Percentiles rank a stretch among this genome's conserved stretches.
Conservation (phyloP, 192 early-diverging fungal genomes). For the Coemansia sp. region DNA sequence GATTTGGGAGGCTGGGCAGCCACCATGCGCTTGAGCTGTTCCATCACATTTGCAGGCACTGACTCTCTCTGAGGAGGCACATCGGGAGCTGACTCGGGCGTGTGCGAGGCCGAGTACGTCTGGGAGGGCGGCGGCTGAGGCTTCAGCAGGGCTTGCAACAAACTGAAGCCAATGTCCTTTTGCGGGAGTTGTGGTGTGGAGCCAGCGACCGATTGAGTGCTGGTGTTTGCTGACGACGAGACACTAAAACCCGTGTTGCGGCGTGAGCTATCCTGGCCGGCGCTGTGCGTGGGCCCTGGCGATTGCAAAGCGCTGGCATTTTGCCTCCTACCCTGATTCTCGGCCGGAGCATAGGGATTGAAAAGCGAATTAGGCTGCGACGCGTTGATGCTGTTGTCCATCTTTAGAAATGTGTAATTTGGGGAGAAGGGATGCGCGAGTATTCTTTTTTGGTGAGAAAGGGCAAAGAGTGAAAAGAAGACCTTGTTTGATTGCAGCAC, state of each 20-base stretch:
- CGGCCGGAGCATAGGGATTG: conserved; percentile 19
- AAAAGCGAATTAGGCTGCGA: conserved; percentile 27
- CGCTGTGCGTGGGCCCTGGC: conserved; percentile 8
- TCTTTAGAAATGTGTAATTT: conserved; percentile 5
- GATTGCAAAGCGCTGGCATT: conserved; percentile 19
- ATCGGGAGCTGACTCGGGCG: not conserved
- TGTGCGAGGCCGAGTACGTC: conserved; percentile 18
- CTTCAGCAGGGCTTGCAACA: conserved; percentile 43
- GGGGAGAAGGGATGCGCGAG: not conserved
- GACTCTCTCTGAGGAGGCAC: conserved; percentile 6
- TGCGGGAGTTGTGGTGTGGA: conserved; percentile 27
- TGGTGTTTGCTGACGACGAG: conserved; percentile 25
- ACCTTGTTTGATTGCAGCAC: no score
- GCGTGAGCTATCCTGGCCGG: conserved; percentile 8
- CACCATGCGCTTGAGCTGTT: conserved; percentile 49
- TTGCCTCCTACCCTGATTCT: conserved; percentile 24
- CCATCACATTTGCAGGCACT: conserved; percentile 18
- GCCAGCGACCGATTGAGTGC: conserved; percentile 24
- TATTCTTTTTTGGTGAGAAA: no score
- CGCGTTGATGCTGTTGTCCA: conserved; percentile 16
- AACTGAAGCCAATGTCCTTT: conserved; percentile 36
- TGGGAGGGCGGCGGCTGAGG: conserved; percentile 29
- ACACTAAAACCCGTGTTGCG: conserved; percentile 18
- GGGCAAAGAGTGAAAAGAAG: no score
- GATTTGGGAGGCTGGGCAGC: conserved; percentile 13